Evolutionary conservation across 1,284 basidiomycete genomes (phyloP).

Genomic region (Exobasidium rhododendri): DNA sequence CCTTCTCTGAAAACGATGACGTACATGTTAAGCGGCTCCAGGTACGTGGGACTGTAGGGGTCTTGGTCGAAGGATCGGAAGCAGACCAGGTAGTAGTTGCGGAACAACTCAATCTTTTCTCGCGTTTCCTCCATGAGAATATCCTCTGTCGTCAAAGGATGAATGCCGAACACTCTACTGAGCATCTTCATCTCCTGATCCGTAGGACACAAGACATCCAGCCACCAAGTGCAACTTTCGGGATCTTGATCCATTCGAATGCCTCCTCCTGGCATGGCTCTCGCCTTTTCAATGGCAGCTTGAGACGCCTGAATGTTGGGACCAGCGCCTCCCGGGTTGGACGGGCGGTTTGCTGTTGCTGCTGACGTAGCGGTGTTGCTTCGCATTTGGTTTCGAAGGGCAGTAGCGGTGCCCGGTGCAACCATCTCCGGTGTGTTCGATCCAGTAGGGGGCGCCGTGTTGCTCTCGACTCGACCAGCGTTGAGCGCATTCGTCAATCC

Average conservation of each 20-base stretch:
- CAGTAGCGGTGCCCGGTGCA: conserved; percentile 8
- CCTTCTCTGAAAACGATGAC: conserved; percentile 98
- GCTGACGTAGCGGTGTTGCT: not conserved
- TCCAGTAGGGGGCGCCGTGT: conserved; percentile 40
- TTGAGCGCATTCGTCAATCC: conserved; percentile 4
- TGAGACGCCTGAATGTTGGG: conserved; percentile 15
- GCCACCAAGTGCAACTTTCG: conserved; percentile 91
- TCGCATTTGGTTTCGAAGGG: not conserved
- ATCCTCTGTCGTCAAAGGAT: conserved; percentile 97
- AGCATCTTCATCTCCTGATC: conserved; percentile 98
- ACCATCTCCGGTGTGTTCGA: conserved; percentile 33
- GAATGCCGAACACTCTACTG: conserved; percentile 75
- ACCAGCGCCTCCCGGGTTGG: conserved; percentile 16
- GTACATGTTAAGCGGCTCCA: conserved; percentile 99
- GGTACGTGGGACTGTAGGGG: conserved; percentile 91
- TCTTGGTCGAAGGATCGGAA: conserved; percentile 99
- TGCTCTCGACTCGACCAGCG: conserved; percentile 36
- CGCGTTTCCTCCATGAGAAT: conserved; percentile 99
- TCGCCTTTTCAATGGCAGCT: conserved; percentile 3
- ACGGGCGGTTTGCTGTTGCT: not conserved
- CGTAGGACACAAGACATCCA: conserved; percentile 89
- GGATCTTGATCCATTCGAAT: conserved; percentile 51
- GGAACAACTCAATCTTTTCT: conserved; percentile 98
- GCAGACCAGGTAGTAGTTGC: conserved; percentile 98
- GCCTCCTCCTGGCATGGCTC: conserved; percentile 40